Percentiles rank a stretch among this genome's conserved stretches.
Conservation (phyloP, 2,329 filamentous ascomycete genomes). For the Aspergillus flavus region DNA sequence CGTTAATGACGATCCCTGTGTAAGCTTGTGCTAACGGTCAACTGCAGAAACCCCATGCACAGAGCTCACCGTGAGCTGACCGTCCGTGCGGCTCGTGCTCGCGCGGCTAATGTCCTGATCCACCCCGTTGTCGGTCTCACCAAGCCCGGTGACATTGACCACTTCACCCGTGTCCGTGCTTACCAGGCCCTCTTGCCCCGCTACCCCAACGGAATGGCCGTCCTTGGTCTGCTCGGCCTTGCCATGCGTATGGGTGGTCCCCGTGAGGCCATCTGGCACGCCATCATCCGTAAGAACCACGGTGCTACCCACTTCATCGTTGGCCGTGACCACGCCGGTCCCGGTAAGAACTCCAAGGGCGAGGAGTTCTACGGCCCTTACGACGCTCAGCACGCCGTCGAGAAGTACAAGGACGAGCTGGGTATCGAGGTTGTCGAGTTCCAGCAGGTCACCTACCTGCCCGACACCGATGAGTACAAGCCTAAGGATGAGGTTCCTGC, state of each 20-base stretch:
- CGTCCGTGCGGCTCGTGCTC: conserved; percentile 89
- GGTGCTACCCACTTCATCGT: conserved; percentile 99
- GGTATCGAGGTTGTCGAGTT: conserved; percentile 99
- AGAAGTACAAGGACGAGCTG: conserved; percentile 95
- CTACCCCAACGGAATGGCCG: conserved; percentile 99
- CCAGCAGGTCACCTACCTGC: conserved; percentile 99
- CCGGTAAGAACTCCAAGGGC: conserved; percentile 96
- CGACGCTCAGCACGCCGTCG: conserved; percentile 92
- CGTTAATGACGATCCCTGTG: conserved; percentile 17
- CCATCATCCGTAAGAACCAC: conserved; percentile 99
- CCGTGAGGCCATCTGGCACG: conserved; percentile 98
- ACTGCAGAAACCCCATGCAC: conserved; percentile 88
- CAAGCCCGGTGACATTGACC: conserved; percentile 98
- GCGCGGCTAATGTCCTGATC: conserved; percentile 98
- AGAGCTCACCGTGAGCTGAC: conserved; percentile 97
- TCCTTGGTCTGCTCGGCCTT: conserved; percentile 88
- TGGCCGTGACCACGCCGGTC: conserved; percentile 95
- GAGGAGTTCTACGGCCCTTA: conserved; percentile 98
- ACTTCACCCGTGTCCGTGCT: conserved; percentile 98
- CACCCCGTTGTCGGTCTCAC: conserved; percentile 98
- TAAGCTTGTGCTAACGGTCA: conserved; percentile 1
- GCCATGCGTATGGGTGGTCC: conserved; percentile 99
- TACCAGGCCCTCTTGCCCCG: conserved; percentile 96
- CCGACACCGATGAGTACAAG: conserved; percentile 94
- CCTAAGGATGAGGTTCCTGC: conserved; percentile 86